A percentile compares a stretch with the other conserved stretches of the same genome.
Evolutionary conservation across 352 stramenopile genomes (phyloP).

Genomic region (Phytophthora cajani): DNA sequence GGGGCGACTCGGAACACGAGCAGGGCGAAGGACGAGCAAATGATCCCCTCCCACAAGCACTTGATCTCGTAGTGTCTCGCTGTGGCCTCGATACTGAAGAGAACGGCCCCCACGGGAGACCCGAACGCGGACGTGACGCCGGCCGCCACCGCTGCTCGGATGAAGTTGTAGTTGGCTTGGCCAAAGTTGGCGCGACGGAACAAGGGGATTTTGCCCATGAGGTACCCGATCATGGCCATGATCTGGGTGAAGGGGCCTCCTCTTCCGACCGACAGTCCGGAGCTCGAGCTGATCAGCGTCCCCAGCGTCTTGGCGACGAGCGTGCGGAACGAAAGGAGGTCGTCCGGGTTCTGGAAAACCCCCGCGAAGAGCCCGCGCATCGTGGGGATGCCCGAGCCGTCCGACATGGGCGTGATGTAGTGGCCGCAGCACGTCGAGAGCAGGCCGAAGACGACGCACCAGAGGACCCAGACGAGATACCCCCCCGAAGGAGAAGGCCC

Average conservation of each 20-base stretch:
- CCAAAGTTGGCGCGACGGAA: slow-evolving; percentile 80
- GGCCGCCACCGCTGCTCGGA: slow-evolving; percentile 75
- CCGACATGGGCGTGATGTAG: slow-evolving; percentile 62
- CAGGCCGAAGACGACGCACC: slow-evolving; percentile 60
- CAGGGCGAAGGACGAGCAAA: slow-evolving; percentile 81
- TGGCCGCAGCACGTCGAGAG: slow-evolving; percentile 70
- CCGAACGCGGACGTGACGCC: slow-evolving; percentile 86
- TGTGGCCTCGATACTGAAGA: slow-evolving; percentile 88
- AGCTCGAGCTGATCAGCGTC: slow-evolving; percentile 72
- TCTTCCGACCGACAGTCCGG: slow-evolving; percentile 72
- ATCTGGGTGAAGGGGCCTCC: slow-evolving; percentile 83
- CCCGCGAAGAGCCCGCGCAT: slow-evolving; percentile 86
- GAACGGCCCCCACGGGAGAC: slow-evolving; percentile 72
- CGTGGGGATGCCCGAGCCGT: slow-evolving; percentile 79
- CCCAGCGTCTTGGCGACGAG: slow-evolving; percentile 76
- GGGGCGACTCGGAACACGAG: slow-evolving; percentile 79
- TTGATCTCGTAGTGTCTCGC: slow-evolving; percentile 88
- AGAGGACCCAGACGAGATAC: slow-evolving; percentile 74
- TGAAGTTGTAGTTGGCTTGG: slow-evolving; percentile 76
- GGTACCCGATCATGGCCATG: slow-evolving; percentile 75
- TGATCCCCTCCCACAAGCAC: slow-evolving; percentile 85
- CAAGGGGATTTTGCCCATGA: slow-evolving; percentile 67
- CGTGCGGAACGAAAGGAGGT: slow-evolving; percentile 71
- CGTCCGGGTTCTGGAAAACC: slow-evolving; percentile 75
- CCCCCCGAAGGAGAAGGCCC: slow-evolving; percentile 62